Evolutionary conservation across 345 rosid genomes (phyloP).

Genomic region (Brassica incana): DNA sequence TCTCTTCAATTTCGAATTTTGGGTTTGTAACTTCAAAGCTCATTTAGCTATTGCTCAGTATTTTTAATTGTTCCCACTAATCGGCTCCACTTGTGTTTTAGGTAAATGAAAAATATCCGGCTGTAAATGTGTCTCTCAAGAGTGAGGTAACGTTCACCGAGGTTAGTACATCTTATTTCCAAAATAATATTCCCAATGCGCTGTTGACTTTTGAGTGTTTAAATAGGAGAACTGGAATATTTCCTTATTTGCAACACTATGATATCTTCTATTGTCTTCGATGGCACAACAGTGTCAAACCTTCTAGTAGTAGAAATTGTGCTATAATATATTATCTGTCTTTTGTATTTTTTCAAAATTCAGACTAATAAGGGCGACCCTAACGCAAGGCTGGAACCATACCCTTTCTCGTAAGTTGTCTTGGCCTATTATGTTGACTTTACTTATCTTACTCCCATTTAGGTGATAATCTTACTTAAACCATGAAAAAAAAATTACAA

Average conservation of each 20-base stretch:
- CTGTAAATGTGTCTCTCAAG: constrained; percentile 83
- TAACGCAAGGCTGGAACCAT: constrained; percentile 91
- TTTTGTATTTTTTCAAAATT: neutral
- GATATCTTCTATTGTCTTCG: constrained; percentile 1
- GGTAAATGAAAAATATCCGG: constrained; percentile 88
- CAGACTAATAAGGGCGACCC: constrained; percentile 69
- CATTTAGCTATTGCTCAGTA: constrained; percentile 30
- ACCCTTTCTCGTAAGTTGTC: constrained; percentile 66
- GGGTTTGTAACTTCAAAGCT: constrained; percentile 90
- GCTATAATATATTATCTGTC: neutral
- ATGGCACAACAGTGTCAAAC: neutral
- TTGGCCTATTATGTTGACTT: constrained; percentile 15
- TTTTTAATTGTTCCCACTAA: constrained; percentile 19
- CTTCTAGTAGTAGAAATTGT: constrained; percentile 25
- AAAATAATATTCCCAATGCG: neutral
- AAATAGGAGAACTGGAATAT: neutral
- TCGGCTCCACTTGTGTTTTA: constrained; percentile 39
- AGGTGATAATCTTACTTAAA: neutral
- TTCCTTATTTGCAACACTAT: constrained; percentile 13
- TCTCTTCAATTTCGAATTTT: constrained; percentile 90
- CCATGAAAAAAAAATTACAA: constrained; percentile 18
- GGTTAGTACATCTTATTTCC: constrained; percentile 17
- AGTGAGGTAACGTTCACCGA: constrained; percentile 41
- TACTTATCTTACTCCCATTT: constrained; percentile 18
- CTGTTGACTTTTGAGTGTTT: constrained; percentile 10